These are phyloP conservation scores for Rhodotorula sp. DNA, from an alignment of 1,284 basidiomycete species.

Conservation along the genomic window DNA sequence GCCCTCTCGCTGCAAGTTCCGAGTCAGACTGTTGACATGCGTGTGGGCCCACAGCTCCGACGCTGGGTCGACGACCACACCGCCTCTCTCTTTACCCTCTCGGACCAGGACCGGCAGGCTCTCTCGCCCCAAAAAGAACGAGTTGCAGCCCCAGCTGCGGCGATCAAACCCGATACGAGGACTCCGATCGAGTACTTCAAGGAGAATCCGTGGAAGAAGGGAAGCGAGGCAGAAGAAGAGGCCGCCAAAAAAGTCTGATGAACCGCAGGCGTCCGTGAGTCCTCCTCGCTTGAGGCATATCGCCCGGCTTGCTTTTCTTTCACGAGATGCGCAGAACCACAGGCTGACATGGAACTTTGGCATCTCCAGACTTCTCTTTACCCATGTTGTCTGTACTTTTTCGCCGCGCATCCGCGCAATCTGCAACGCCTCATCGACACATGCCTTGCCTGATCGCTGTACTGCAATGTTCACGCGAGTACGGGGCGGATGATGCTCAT, in stretches of 20 bases:
- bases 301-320: too few species aligned
- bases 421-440: too few species aligned
- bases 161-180: conserved; percentile 15
- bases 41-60: conserved; percentile 29
- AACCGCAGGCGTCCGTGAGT: not conserved
- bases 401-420: too few species aligned
- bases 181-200: conserved; percentile 38
- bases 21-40: not conserved
- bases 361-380: too few species aligned
- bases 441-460: too few species aligned
- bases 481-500: too few species aligned
- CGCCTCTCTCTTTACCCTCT: conserved; percentile 40
- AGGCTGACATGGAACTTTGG: too few species aligned
- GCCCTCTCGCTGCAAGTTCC: not conserved
- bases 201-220: conserved; percentile 29
- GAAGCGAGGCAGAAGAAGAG: not conserved
- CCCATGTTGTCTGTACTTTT: too few species aligned
- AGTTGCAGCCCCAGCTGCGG: not conserved
- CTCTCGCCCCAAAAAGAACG: conserved; percentile 9
- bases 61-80: conserved; percentile 38
- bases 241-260: not conserved
- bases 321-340: too few species aligned
- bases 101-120: conserved; percentile 31
- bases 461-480: too few species aligned
- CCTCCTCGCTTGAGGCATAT: not conserved